Evolutionary conservation across 345 rosid genomes (phyloP).

Genomic region (Hypericum perforatum): DNA sequence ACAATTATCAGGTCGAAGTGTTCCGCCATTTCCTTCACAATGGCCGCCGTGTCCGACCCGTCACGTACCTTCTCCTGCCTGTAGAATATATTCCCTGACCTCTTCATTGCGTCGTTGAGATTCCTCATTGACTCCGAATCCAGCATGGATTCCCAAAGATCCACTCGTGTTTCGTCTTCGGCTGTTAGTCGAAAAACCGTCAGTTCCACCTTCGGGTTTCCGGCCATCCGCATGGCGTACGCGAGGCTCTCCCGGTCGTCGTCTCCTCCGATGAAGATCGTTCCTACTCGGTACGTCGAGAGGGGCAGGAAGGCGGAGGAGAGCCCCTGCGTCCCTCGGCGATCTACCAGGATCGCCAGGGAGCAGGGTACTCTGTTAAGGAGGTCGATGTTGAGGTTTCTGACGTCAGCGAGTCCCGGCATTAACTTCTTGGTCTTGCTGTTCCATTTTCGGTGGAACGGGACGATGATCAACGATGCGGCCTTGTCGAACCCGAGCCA

Average conservation of each 20-base stretch:
- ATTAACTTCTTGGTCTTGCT: slow-evolving; percentile 10
- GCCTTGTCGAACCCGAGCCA: slow-evolving; percentile 20
- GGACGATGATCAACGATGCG: slow-evolving; percentile 14
- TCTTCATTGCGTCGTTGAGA: not conserved
- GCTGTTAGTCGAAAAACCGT: slow-evolving; percentile 5
- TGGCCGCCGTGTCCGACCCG: slow-evolving; percentile 15
- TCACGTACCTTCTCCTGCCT: slow-evolving; percentile 13
- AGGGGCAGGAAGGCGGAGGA: slow-evolving; percentile 9
- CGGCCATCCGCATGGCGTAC: slow-evolving; percentile 19
- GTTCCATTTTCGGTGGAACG: slow-evolving; percentile 21
- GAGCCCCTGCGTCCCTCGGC: slow-evolving; percentile 3
- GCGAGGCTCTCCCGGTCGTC: slow-evolving; percentile 26
- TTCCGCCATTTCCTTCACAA: slow-evolving; percentile 2
- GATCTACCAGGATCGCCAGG: slow-evolving; percentile 18
- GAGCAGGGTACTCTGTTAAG: slow-evolving; percentile 20
- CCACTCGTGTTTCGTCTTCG: not conserved
- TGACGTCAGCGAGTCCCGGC: slow-evolving; percentile 1
- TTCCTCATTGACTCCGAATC: slow-evolving; percentile 6
- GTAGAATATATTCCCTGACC: not conserved
- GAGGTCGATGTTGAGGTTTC: slow-evolving; percentile 15
- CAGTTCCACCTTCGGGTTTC: slow-evolving; percentile 6
- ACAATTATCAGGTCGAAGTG: slow-evolving; percentile 17
- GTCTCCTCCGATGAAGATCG: slow-evolving; percentile 14
- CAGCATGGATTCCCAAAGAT: slow-evolving; percentile 11
- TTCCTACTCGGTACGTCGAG: slow-evolving; percentile 1